Evolutionary conservation across 352 stramenopile genomes (phyloP).

Genomic region (Phytopythium ostracodes): DNA sequence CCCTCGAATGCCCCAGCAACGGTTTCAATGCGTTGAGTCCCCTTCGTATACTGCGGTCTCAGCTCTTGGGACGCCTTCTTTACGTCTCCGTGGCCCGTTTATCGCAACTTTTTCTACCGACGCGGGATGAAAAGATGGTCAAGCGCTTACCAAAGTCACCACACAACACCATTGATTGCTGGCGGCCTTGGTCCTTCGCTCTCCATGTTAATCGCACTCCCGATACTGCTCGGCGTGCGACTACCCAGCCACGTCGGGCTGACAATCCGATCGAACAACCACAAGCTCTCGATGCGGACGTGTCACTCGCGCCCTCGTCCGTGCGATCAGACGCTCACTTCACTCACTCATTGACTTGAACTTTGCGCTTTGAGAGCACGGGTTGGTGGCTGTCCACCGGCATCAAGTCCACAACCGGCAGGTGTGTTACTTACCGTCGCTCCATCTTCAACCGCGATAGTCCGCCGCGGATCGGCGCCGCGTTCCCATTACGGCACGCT

Average conservation of each 20-base stretch:
- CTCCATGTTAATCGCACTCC: background rate
- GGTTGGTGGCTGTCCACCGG: no score
- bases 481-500: background rate
- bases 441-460: background rate
- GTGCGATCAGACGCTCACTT: background rate
- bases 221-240: background rate
- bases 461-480: background rate
- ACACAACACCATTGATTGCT: background rate
- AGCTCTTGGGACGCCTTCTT: no score
- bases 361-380: background rate
- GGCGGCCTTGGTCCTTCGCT: background rate
- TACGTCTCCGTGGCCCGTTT: no score
- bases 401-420: background rate
- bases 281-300: background rate
- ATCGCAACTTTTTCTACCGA: background rate
- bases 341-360: background rate
- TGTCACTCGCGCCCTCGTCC: background rate
- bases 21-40: background rate
- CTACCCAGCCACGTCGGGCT: background rate
- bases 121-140: background rate
- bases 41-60: background rate
- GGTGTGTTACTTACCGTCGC: background rate
- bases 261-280: background rate
- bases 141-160: background rate
- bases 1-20: background rate